phyloP scores from a whole-genome alignment of 805 yeast species.

The Hanseniaspora lachancei region DNA sequence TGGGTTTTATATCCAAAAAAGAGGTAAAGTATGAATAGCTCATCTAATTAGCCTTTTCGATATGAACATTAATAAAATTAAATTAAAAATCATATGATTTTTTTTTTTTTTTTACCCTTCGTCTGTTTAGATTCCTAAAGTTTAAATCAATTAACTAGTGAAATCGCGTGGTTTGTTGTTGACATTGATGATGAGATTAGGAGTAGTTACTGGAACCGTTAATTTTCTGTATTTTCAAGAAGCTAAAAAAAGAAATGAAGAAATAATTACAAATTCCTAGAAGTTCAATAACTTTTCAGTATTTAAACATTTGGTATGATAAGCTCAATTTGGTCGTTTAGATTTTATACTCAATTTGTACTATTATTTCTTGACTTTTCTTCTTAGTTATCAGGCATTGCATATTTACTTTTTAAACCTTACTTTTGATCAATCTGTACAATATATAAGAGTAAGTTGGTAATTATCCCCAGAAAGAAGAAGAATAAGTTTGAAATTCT shows the following conservation, averaged over 20 bases:
- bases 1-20: not conserved
- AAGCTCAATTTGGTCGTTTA: not conserved
- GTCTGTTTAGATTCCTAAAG: not conserved
- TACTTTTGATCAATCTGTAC: no score
- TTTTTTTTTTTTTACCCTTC: not conserved
- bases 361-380: not conserved
- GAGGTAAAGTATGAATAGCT: no score
- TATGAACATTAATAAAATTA: not conserved
- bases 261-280: not conserved
- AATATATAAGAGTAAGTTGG: no score
- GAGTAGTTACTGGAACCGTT: not conserved
- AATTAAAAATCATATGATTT: not conserved
- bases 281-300: not conserved
- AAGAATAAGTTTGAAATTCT: no score
- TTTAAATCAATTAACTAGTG: no score
- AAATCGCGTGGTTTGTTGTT: not conserved
- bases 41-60: not conserved
- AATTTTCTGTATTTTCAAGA: not conserved
- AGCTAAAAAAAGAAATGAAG: no score
- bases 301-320: not conserved
- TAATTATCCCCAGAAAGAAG: no score
- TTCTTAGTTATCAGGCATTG: not conserved
- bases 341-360: not conserved
- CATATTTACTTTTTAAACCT: no score
- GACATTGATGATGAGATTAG: no score